phyloP scores from a whole-genome alignment of 2,329 filamentous ascomycete species.

The Diaporthe ilicicola region DNA sequence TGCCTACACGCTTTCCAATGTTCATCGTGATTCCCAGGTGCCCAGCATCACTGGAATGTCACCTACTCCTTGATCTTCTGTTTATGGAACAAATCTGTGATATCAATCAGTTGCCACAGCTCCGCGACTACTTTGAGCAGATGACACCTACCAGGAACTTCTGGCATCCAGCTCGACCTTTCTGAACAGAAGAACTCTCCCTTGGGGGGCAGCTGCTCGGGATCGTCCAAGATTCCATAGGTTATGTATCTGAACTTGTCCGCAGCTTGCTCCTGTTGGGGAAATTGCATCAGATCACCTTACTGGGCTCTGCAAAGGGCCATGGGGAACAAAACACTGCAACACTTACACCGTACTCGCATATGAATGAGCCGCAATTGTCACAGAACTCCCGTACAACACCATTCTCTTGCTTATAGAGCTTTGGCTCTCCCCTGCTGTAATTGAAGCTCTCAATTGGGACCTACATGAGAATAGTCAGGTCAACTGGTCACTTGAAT shows the following conservation, averaged over 20 bases:
- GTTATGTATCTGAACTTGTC: slow-evolving; percentile 53
- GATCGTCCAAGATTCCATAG: slow-evolving; percentile 59
- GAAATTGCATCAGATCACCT: background rate
- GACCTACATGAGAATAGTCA: slow-evolving; percentile 37
- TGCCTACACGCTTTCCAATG: background rate
- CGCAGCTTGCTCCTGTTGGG: slow-evolving; percentile 49
- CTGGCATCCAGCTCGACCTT: slow-evolving; percentile 59
- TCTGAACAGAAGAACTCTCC: slow-evolving; percentile 63
- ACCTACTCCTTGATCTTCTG: slow-evolving; percentile 51
- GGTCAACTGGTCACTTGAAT: background rate
- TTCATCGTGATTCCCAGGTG: too few species aligned
- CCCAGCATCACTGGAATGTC: too few species aligned
- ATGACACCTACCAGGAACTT: slow-evolving; percentile 50
- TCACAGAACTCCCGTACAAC: slow-evolving; percentile 45
- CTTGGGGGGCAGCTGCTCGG: slow-evolving; percentile 57
- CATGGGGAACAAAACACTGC: too few species aligned
- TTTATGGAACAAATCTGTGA: slow-evolving; percentile 54
- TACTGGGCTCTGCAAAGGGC: too few species aligned
- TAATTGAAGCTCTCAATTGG: slow-evolving; percentile 41
- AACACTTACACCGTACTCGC: slow-evolving; percentile 46
- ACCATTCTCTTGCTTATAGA: slow-evolving; percentile 43
- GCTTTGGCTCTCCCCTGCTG: slow-evolving; percentile 38
- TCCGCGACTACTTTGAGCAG: background rate
- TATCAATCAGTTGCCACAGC: background rate
- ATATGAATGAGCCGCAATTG: slow-evolving; percentile 43